Conservation (phyloP, 1,139 yeast genomes). For the Saccharomyces hybrid region DNA sequence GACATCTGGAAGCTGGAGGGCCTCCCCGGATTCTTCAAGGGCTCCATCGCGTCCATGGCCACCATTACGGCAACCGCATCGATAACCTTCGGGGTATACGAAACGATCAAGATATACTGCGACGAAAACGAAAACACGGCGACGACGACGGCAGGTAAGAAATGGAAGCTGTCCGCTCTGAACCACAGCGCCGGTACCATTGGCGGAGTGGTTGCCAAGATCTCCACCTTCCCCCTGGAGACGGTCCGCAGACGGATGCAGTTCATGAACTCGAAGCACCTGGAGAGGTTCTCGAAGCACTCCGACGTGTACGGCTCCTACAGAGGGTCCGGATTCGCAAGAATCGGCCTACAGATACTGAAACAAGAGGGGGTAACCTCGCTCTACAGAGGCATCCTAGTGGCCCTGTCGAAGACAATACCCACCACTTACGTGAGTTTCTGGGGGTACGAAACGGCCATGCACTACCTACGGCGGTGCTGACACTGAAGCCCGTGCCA, state of each 20-base stretch:
- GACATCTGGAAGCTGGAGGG: constrained; percentile 47
- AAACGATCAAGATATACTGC: constrained; percentile 29
- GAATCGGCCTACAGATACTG: constrained; percentile 37
- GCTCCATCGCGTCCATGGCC: constrained; percentile 54
- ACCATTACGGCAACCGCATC: constrained; percentile 65
- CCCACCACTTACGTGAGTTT: constrained; percentile 79
- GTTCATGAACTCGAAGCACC: constrained; percentile 41
- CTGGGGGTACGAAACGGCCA: constrained; percentile 53
- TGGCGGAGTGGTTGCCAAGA: constrained; percentile 73
- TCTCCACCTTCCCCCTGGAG: constrained; percentile 76
- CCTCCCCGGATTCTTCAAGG: constrained; percentile 50
- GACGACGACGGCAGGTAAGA: neutral
- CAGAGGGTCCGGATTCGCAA: constrained; percentile 18
- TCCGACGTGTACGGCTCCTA: constrained; percentile 19
- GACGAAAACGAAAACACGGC: constrained; percentile 13
- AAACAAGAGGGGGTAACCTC: constrained; percentile 55
- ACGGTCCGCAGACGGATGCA: constrained; percentile 74
- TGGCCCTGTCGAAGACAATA: constrained; percentile 67
- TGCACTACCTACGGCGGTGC: constrained; percentile 11
- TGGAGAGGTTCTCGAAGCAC: constrained; percentile 21
- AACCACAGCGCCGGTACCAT: constrained; percentile 65
- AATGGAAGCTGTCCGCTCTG: constrained; percentile 30
- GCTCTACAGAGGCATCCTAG: constrained; percentile 63
- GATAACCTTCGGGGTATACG: constrained; percentile 62
- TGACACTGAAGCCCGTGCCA: neutral